Evolutionary conservation across 192 early-diverging fungal species (phyloP).

Genomic region (Backusella tuberculispora): DNA sequence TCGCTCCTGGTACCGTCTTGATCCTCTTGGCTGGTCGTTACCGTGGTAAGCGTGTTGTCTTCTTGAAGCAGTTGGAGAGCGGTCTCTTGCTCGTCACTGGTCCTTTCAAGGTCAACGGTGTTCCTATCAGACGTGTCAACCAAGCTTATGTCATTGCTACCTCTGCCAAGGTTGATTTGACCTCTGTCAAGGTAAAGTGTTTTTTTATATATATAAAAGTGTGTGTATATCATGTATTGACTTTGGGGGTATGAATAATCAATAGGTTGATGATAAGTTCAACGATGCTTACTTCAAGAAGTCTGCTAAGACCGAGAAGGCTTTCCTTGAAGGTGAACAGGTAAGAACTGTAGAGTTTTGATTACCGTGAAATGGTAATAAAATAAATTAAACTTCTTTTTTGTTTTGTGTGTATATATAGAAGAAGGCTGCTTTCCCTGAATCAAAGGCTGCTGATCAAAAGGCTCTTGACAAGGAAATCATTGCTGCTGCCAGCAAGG

Average conservation of each 20-base stretch:
- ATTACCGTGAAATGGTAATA: too few relatives aligned
- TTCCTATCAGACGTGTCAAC: constrained; percentile 96
- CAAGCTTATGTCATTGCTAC: constrained; percentile 99
- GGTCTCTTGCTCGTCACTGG: constrained; percentile 97
- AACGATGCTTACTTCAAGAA: constrained; percentile 92
- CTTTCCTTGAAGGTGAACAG: constrained; percentile 79
- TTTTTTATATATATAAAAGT: neutral
- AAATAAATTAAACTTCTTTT: too few relatives aligned
- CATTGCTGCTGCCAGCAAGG: constrained; percentile 82
- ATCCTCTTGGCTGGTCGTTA: constrained; percentile 94
- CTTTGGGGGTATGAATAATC: neutral
- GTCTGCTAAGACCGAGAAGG: constrained; percentile 65
- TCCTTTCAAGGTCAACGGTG: constrained; percentile 98
- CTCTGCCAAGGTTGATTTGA: constrained; percentile 96
- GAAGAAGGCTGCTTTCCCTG: constrained; percentile 81
- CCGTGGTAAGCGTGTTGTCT: constrained; percentile 99
- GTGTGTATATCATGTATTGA: neutral
- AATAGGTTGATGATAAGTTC: constrained; percentile 69
- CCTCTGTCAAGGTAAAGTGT: constrained; percentile 55
- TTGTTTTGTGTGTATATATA: constrained; percentile 18
- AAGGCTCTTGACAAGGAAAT: constrained; percentile 88
- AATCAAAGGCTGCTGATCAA: constrained; percentile 85
- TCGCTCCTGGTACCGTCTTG: constrained; percentile 97
- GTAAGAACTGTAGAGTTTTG: constrained; percentile 29
- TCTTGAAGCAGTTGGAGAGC: constrained; percentile 94